Evolutionary conservation across 2,329 filamentous ascomycete genomes (phyloP), one percentile per base, ranked within the genome.

Genomic region (Alternaria gansuensis): DNA sequence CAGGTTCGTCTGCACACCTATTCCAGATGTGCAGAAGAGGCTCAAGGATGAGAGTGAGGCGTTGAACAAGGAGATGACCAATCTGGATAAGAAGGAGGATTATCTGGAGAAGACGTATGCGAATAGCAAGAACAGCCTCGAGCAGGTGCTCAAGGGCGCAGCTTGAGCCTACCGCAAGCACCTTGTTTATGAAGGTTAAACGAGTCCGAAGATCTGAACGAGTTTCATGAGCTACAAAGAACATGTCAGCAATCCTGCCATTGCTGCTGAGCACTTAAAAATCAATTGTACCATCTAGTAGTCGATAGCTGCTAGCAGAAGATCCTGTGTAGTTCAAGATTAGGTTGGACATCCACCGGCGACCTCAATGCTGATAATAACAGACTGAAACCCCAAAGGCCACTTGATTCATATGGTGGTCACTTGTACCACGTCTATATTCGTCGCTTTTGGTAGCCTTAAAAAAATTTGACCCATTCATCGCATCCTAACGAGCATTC

Each of bases 101-200:
- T 98, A 97, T 75, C 84, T 98, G 43, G 94, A 98, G 82, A 96
- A 92, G 57, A 98, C 95, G 49, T 90, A 92, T 76, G 93, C 96
- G 82, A 99, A 98, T 74, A 97, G 93, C 79, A 88, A 90, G 69
- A 88, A 93, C 67, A 92, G 97, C 74, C 90, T 98, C 68, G 90
- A 97, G 76, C 90, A 93, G 78, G 94, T 98, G 75, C 85, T 98
- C 73, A 86, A 86, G 79, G 65, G 72, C 8, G 70, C 69, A 14
- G 58, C 53, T 33, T 65, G 39, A 65, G 53, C 9, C 8, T 17
- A 65, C 60, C 37, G 49, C 17, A 31, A 39, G 51, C 29, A 50
- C 8, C n/a, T 7, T 10, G 21, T 13, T 34, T 34, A 40, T 21
- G 1, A 10, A 23, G 61, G 44, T 36, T 6, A 7, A 21, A 21